Base-by-base conservation (phyloP, 1,139 yeast genomes). In the Sugiyamaella paludigena region DNA sequence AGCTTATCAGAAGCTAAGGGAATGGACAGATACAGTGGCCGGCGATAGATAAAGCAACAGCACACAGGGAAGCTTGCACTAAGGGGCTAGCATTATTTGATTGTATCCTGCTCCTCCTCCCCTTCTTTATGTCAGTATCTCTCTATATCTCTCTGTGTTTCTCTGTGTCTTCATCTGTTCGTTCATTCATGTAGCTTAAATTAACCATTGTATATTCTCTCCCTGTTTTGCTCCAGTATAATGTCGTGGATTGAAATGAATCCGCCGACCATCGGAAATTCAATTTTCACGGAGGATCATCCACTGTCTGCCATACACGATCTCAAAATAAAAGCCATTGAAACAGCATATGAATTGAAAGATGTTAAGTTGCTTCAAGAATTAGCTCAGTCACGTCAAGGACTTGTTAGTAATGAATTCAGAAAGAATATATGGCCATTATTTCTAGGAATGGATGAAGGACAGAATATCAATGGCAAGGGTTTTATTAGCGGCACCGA, bases 221-320 rank as follows among this genome's bases (percentile, higher is more conserved):
- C 29, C 16, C 24, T 19, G 24, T 19, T 19, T 19, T 19, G 5
- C 5, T 3, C 24, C 24, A n/a, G n/a, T n/a, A 36, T 11, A 30
- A 43, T 44, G 48, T 48, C 51, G 45, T 77, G 81, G 81, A 78
- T 75, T 16, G 69, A 74, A 42, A 77, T 77, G 80, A 79, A 75
- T 54, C 63, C 74, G 16, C 73, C 68, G 34, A 74, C 73, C 47
- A 64, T 77, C 44, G 77, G 79, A n/a, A 70, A 69, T 53, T 77
- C 81, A 7, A 67, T 78, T 46, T 78, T 76, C 60, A 48, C 45
- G 16, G 72, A 69, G 50, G 70, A 73, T 43, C 61, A 62, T 36
- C 81, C 81, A 2, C 60, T 77, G 36, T 69, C 71, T 32, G 74
- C 71, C 13, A 74, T 73, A 40, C 64, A 66, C 36, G 64, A 64